Evolutionary conservation across 345 rosid species (phyloP).

Genomic region (Euphorbia tirucalli): DNA sequence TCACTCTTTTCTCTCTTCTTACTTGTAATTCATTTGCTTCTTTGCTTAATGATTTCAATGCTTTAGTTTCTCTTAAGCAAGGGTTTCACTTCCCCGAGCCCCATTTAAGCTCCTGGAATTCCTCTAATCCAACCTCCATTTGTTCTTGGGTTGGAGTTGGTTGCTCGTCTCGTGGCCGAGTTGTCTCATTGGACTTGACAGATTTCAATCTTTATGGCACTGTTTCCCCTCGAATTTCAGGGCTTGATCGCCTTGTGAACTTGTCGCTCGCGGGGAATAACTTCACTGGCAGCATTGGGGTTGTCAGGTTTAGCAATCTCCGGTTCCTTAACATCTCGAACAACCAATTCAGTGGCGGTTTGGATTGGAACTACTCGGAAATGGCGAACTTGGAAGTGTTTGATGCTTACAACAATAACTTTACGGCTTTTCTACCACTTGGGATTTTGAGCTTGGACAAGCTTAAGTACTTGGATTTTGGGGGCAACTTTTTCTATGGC

Average conservation of each 20-base stretch:
- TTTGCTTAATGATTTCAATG: slow-evolving; percentile 43
- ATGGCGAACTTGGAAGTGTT: slow-evolving; percentile 48
- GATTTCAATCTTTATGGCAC: slow-evolving; percentile 48
- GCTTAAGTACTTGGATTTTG: slow-evolving; percentile 65
- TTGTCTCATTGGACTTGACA: slow-evolving; percentile 54
- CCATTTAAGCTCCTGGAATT: slow-evolving; percentile 46
- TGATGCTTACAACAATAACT: slow-evolving; percentile 79
- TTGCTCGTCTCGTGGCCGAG: slow-evolving; percentile 42
- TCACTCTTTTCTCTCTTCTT: slow-evolving; percentile 39
- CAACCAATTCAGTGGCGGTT: slow-evolving; percentile 57
- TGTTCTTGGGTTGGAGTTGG: slow-evolving; percentile 60
- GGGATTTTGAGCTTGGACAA: slow-evolving; percentile 31
- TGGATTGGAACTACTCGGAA: slow-evolving; percentile 51
- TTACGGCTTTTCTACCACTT: slow-evolving; percentile 67
- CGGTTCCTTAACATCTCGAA: slow-evolving; percentile 68
- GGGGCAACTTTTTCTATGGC: slow-evolving; percentile 82
- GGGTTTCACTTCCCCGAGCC: slow-evolving; percentile 54
- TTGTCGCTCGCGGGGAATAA: slow-evolving; percentile 62
- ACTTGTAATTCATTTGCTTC: slow-evolving; percentile 36
- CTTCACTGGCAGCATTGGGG: slow-evolving; percentile 44
- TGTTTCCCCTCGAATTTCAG: slow-evolving; percentile 40
- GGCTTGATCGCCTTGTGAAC: slow-evolving; percentile 44
- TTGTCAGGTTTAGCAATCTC: slow-evolving; percentile 30
- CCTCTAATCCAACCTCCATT: slow-evolving; percentile 44
- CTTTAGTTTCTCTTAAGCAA: slow-evolving; percentile 41